phyloP scores from a whole-genome alignment of 2,329 filamentous ascomycete species.

The Colletotrichum somersetense region DNA sequence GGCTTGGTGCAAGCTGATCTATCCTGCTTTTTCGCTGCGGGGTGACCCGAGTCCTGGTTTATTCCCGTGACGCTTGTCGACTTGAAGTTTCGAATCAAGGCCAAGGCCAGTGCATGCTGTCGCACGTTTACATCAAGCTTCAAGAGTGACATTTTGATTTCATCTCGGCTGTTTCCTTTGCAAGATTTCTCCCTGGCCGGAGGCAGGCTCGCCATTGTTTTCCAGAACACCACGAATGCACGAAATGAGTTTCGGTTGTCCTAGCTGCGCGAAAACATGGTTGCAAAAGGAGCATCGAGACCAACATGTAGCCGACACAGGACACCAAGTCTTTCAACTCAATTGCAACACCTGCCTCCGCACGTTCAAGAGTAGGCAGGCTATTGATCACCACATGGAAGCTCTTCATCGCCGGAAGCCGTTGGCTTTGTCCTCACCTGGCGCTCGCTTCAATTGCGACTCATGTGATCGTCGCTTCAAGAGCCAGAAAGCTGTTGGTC shows the following conservation, averaged over 20 bases:
- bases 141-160: neutral
- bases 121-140: neutral
- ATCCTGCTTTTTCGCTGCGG: no score
- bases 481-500: neutral
- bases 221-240: neutral
- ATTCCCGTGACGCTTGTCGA: neutral
- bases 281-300: neutral
- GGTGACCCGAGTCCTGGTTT: neutral
- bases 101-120: neutral
- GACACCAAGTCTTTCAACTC: neutral
- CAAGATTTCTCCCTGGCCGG: neutral
- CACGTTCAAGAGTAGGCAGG: neutral
- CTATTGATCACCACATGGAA: neutral
- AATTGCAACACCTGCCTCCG: neutral
- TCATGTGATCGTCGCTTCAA: no score
- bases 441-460: neutral
- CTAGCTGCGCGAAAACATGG: neutral
- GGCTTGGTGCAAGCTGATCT: no score
- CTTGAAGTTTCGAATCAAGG: neutral
- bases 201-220: neutral
- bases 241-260: constrained; percentile 4
- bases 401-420: neutral
- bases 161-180: neutral
- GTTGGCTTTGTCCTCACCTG: neutral
- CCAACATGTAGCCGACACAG: neutral